Percentiles rank a stretch among this genome's conserved stretches.
Conservation (phyloP, 1,284 basidiomycete species). For the Pascua sp. region DNA sequence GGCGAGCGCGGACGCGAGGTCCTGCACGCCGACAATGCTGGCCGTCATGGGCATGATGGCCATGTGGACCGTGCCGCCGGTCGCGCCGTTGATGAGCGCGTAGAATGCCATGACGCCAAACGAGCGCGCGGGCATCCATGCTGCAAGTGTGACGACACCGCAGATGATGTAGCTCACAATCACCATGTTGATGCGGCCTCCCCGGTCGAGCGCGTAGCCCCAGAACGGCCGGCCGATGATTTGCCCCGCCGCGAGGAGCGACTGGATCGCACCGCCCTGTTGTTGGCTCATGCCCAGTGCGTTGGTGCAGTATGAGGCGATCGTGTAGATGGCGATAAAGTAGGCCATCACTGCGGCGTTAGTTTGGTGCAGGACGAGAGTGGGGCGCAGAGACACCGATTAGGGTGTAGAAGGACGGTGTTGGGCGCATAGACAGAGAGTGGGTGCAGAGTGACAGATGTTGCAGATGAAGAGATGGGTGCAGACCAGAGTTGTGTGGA, state of each 20-base stretch:
- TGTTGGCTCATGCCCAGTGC: slow-evolving; percentile 48
- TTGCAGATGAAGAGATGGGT: too few species aligned
- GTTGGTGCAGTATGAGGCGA: slow-evolving; percentile 50
- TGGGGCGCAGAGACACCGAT: background rate
- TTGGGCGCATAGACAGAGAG: too few species aligned
- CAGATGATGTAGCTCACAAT: slow-evolving; percentile 46
- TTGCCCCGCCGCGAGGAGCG: slow-evolving; percentile 51
- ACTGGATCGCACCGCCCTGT: slow-evolving; percentile 50
- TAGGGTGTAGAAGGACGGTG: too few species aligned
- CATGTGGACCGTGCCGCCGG: slow-evolving; percentile 49
- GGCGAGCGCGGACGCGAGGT: slow-evolving; percentile 46
- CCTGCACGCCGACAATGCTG: slow-evolving; percentile 47
- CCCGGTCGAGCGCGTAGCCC: slow-evolving; percentile 47
- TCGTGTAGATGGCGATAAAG: slow-evolving; percentile 51
- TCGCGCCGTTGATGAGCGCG: slow-evolving; percentile 48
- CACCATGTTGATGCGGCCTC: slow-evolving; percentile 50
- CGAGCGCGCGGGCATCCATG: slow-evolving; percentile 49
- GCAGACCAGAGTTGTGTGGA: too few species aligned
- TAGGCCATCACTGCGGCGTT: slow-evolving; percentile 44
- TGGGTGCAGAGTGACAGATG: too few species aligned
- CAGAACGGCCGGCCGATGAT: slow-evolving; percentile 50
- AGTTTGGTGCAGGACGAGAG: background rate
- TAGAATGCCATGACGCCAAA: slow-evolving; percentile 50
- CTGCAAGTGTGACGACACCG: slow-evolving; percentile 46
- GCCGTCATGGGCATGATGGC: slow-evolving; percentile 43